Conservation (phyloP, 2,329 filamentous ascomycete species). For the Colletotrichum phormii region DNA sequence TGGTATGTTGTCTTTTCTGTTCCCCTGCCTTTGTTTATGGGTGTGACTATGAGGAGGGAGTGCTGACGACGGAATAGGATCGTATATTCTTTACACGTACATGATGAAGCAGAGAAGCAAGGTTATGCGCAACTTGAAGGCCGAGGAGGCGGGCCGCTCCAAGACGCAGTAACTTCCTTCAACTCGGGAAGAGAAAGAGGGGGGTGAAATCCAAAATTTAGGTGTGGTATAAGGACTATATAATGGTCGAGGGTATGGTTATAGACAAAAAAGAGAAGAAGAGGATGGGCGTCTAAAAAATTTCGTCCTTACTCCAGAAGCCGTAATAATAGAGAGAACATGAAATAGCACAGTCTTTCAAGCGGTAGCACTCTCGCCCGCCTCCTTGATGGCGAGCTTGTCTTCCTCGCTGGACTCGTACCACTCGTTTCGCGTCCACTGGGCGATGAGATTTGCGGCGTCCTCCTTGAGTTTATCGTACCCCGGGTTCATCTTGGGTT, state of each 20-base stretch:
- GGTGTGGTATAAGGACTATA: constrained; percentile 19
- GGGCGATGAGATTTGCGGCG: constrained; percentile 72
- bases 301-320: constrained; percentile 8
- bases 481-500: constrained; percentile 76
- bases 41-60: no score
- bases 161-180: constrained; percentile 23
- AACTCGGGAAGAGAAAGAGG: no score
- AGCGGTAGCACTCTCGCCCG: constrained; percentile 25
- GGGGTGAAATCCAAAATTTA: background rate
- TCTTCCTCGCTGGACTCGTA: constrained; percentile 66
- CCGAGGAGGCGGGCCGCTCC: constrained; percentile 44
- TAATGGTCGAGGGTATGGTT: constrained; percentile 25
- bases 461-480: constrained; percentile 75
- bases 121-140: constrained; percentile 74
- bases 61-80: constrained; percentile 54
- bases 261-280: constrained; percentile 31
- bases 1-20: constrained; percentile 62
- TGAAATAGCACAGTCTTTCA: no score
- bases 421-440: constrained; percentile 76
- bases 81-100: constrained; percentile 89
- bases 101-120: constrained; percentile 94
- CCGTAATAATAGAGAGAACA: background rate
- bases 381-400: constrained; percentile 39
- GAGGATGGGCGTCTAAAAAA: background rate
- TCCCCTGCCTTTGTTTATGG: background rate